Conservation (phyloP, 306 rosid species). For the Datisca glomerata region DNA sequence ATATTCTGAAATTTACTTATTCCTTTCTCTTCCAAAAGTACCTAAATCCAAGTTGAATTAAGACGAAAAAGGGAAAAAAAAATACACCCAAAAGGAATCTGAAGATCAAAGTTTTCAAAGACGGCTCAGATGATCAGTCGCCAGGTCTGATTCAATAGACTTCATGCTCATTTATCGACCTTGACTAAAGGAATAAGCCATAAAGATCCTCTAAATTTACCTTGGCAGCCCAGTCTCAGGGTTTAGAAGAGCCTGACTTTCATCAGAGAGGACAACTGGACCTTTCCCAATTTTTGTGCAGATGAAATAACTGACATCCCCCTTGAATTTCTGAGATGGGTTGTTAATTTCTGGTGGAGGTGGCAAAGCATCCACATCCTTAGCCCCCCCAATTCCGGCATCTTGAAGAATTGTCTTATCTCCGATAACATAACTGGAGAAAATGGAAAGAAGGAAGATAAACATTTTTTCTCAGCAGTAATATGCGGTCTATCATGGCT, state of each 20-base stretch:
- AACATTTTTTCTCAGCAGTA: neutral
- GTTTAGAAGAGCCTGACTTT: constrained; percentile 61
- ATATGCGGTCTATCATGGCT: neutral
- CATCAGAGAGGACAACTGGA: constrained; percentile 70
- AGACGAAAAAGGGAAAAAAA: too few species aligned
- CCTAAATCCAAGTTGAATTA: too few species aligned
- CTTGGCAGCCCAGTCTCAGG: constrained; percentile 74
- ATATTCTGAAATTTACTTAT: too few species aligned
- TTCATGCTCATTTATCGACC: too few species aligned
- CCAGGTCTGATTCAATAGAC: too few species aligned
- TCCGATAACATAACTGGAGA: constrained; percentile 67
- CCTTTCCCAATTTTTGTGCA: constrained; percentile 95
- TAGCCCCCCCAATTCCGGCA: constrained; percentile 49
- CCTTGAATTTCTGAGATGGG: constrained; percentile 58
- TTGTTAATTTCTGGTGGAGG: constrained; percentile 75
- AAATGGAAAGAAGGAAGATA: neutral
- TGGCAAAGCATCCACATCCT: constrained; percentile 55
- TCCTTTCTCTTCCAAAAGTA: too few species aligned
- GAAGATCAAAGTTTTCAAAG: constrained; percentile 20
- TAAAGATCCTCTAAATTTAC: constrained; percentile 19
- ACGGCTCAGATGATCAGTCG: constrained; percentile 12
- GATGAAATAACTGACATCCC: constrained; percentile 88
- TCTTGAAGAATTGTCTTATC: constrained; percentile 77
- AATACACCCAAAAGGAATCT: too few species aligned
- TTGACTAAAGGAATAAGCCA: too few species aligned